These are phyloP conservation scores for Globisporangium perplexum DNA, from an alignment of 352 stramenopile species.

Conservation along the genomic window DNA sequence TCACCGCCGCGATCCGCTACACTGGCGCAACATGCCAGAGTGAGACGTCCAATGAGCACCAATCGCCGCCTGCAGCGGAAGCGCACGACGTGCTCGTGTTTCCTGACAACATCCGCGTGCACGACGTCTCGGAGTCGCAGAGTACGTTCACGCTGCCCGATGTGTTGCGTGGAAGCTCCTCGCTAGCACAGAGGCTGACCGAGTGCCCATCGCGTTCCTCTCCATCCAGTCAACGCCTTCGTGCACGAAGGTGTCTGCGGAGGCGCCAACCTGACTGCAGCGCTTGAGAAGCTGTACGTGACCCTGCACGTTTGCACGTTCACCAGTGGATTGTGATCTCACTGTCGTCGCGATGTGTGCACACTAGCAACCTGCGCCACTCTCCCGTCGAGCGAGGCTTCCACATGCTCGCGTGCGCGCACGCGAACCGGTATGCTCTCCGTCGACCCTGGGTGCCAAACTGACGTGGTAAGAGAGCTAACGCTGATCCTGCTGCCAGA, in stretches of 20 bases:
- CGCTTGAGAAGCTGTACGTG: slow-evolving; percentile 32
- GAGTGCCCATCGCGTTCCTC: slow-evolving; percentile 1
- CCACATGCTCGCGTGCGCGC: slow-evolving; percentile 70
- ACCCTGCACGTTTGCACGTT: background rate
- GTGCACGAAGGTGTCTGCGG: slow-evolving; percentile 30
- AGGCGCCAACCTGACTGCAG: slow-evolving; percentile 18
- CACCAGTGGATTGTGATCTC: background rate
- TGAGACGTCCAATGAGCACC: background rate
- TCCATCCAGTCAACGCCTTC: slow-evolving; percentile 23
- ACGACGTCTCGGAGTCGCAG: slow-evolving; percentile 35
- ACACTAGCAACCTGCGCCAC: slow-evolving; percentile 33
- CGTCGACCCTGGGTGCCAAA: background rate
- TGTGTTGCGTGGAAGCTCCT: background rate
- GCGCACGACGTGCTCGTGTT: slow-evolving; percentile 67
- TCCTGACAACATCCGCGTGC: slow-evolving; percentile 52
- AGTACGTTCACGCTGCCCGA: slow-evolving; percentile 20
- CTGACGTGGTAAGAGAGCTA: too few species aligned
- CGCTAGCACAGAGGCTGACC: background rate
- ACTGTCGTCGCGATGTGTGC: background rate
- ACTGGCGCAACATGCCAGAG: slow-evolving; percentile 1
- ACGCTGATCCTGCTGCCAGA: slow-evolving; percentile 11
- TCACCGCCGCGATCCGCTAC: slow-evolving; percentile 58
- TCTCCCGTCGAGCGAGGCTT: slow-evolving; percentile 28
- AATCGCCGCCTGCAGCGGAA: background rate
- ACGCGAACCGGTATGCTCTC: slow-evolving; percentile 31